phyloP scores from a whole-genome alignment of 257 asterid genomes.

The Primulina huaijiensis region DNA sequence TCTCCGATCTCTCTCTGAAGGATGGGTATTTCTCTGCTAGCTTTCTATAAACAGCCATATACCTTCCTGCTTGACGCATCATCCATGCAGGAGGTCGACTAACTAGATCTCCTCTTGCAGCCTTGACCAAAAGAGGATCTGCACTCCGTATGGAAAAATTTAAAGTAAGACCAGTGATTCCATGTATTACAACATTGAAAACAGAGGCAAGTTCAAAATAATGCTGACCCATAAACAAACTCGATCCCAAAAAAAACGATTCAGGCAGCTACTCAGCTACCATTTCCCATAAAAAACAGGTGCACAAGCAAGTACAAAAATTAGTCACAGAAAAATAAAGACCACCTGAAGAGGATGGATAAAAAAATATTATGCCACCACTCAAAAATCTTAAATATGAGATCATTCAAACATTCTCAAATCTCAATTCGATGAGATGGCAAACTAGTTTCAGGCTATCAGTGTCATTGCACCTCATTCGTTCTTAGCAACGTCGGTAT shows the following conservation, averaged over 20 bases:
- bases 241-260: not conserved
- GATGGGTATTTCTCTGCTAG: conserved; percentile 95
- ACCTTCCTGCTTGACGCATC: conserved; percentile 99
- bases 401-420: not conserved
- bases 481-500: not conserved
- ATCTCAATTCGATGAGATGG: not conserved
- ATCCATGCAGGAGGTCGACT: conserved; percentile 97
- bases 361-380: not conserved
- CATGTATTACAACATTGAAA: not conserved
- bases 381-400: not conserved
- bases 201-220: not conserved
- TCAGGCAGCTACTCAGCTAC: not conserved
- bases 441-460: not conserved
- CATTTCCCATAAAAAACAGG: not conserved
- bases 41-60: conserved; percentile 90
- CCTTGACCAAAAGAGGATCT: conserved; percentile 92
- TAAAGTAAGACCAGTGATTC: conserved; percentile 14
- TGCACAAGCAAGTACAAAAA: not conserved
- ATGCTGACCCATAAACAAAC: not conserved
- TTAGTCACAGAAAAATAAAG: not conserved
- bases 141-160: conserved; percentile 27
- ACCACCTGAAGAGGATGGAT: not conserved
- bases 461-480: not conserved
- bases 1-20: conserved; percentile 99
- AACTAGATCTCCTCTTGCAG: conserved; percentile 85